Percentiles rank a stretch among this genome's conserved stretches.
Evolutionary conservation across 1,284 basidiomycete species (phyloP).

Genomic region (Albatrellus sp.): DNA sequence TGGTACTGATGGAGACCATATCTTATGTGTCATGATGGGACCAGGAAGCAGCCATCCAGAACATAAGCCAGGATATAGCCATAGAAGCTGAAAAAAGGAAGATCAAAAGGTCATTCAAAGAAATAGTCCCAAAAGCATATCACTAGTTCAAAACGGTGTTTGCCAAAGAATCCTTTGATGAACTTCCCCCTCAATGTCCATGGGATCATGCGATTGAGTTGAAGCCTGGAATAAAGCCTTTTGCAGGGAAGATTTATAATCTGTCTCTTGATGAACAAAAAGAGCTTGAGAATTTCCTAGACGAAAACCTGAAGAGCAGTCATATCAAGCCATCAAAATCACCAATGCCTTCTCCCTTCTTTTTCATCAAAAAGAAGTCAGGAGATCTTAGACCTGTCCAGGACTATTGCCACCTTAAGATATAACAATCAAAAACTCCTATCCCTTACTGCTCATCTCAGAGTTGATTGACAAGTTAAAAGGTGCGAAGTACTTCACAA

Average conservation of each 20-base stretch:
- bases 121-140: slow-evolving; percentile 2
- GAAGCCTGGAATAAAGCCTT: background rate
- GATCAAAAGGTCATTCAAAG: background rate
- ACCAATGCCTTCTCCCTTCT: background rate
- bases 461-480: slow-evolving; percentile 4
- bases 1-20: too few species aligned
- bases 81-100: too few species aligned
- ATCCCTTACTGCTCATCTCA: slow-evolving; percentile 2
- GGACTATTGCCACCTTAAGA: slow-evolving; percentile 11
- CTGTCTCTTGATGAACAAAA: slow-evolving; percentile 13
- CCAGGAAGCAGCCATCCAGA: too few species aligned
- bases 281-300: slow-evolving; percentile 13
- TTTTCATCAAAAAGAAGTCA: slow-evolving; percentile 1
- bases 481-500: background rate
- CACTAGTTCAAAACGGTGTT: slow-evolving; percentile 12
- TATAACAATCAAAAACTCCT: slow-evolving; percentile 5
- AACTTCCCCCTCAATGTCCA: slow-evolving; percentile 11
- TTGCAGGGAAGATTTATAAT: slow-evolving; percentile 11
- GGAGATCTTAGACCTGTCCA: background rate
- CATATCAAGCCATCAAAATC: background rate
- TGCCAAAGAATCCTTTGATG: slow-evolving; percentile 10
- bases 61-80: too few species aligned
- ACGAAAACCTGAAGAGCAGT: slow-evolving; percentile 10
- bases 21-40: too few species aligned
- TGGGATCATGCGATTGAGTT: slow-evolving; percentile 10